Evolutionary conservation across 805 yeast genomes (phyloP), one percentile per base, ranked within the genome.

Genomic region (Babjeviella inositovora): DNA sequence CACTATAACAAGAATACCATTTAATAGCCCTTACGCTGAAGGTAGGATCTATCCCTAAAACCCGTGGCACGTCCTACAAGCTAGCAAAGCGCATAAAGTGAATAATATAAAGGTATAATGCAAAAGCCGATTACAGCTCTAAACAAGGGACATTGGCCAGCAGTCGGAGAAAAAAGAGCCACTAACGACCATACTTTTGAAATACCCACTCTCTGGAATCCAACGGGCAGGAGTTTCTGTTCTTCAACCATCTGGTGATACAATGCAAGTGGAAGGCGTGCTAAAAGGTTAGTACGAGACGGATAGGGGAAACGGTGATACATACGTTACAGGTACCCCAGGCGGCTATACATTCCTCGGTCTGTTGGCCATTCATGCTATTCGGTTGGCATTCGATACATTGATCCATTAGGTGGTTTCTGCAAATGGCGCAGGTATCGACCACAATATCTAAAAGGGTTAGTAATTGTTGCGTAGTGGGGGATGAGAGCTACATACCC

Each of bases 261-360:
- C 99, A 90, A 53, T 90, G 99, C 50, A 84, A 59, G 45, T 90
- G 99, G 65, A 90, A 90, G n/a, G 95, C 94, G 45, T 90, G 99
- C 39, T 37, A 18, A 11, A 14, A 6, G 11, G 25, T 25, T 20
- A 29, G 24, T 23, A 19, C 2, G 10, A 3, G 2, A n/a, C 4
- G 5, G 12, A 11, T 7, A 14, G 4, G 16, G 28, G 6, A 11
- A 22, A 6, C 15, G 12, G 11, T 8, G 3, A 11, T 8, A 28
- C 47, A 17, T 24, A 39, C 44, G 38, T 82, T 85, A 53, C 99
- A 90, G 21, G 68, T 65, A 22, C 98, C 99, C 85, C 96, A 84
- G 4, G 96, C 97, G 7, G 95, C 90, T 20, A 79, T 72, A 54
- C 99, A 90, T 35, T 75, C 84, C 19, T 68, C 75, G 17, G 62